Conservation (phyloP, 2,329 filamentous ascomycete species). For the Trichophyton mentagrophytes region DNA sequence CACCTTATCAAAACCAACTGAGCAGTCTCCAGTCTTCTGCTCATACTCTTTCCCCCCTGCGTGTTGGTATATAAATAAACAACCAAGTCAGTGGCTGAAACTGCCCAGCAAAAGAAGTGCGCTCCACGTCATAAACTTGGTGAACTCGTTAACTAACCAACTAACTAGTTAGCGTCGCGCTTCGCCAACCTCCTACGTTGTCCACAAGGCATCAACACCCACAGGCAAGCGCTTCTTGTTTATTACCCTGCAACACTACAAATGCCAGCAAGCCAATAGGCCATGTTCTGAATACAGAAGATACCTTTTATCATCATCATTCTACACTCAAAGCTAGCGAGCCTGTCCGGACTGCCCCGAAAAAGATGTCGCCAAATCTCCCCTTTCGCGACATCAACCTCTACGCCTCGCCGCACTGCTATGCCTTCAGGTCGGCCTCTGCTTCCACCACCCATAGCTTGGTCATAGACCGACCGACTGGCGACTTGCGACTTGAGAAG, state of each 20-base stretch:
- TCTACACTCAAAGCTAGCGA: neutral
- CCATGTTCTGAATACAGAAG: neutral
- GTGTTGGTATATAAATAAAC: too few species aligned
- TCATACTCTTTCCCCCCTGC: too few species aligned
- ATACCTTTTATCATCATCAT: neutral
- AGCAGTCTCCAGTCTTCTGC: too few species aligned
- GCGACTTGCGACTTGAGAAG: slow-evolving; percentile 76
- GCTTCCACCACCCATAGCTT: slow-evolving; percentile 78
- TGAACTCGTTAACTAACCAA: neutral
- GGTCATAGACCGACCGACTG: slow-evolving; percentile 81
- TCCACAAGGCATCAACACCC: neutral
- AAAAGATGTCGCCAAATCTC: slow-evolving; percentile 32
- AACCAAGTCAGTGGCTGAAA: neutral
- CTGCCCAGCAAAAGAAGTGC: neutral
- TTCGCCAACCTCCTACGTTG: neutral
- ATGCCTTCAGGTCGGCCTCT: slow-evolving; percentile 92
- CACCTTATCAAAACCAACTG: too few species aligned
- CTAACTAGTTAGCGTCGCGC: neutral
- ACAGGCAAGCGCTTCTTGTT: neutral
- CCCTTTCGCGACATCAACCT: slow-evolving; percentile 97
- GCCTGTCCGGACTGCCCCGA: neutral
- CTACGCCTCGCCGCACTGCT: slow-evolving; percentile 79
- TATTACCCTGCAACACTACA: neutral
- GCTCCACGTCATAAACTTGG: neutral
- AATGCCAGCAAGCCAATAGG: neutral